These are phyloP conservation scores for Curvularia verruculosa DNA, from an alignment of 2,329 filamentous ascomycete species.

Conservation along the genomic window DNA sequence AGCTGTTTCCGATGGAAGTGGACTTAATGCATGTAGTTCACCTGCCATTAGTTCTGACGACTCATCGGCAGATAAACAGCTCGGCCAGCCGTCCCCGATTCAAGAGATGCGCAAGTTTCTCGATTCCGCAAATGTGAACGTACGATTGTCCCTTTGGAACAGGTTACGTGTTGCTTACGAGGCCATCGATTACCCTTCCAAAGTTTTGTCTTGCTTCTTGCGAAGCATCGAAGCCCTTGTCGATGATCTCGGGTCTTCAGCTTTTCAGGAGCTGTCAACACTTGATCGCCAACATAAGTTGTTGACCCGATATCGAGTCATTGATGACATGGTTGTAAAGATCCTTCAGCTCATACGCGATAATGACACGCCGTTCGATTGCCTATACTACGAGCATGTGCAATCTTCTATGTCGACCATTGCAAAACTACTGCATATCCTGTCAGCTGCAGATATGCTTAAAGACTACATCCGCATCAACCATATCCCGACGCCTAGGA, in stretches of 20 bases:
- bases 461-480: constrained; percentile 87
- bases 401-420: constrained; percentile 74
- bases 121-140: constrained; percentile 76
- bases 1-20: constrained; percentile 13
- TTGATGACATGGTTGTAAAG: constrained; percentile 77
- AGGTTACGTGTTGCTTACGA: constrained; percentile 88
- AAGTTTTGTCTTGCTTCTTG: constrained; percentile 85
- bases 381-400: constrained; percentile 80
- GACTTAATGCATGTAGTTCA: constrained; percentile 16
- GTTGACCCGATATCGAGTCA: constrained; percentile 75
- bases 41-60: constrained; percentile 19
- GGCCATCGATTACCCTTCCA: constrained; percentile 82
- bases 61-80: constrained; percentile 5
- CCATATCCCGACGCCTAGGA: constrained; percentile 66
- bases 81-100: constrained; percentile 48
- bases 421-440: constrained; percentile 71
- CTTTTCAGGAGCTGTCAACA: constrained; percentile 60
- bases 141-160: constrained; percentile 88
- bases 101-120: constrained; percentile 87
- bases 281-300: constrained; percentile 73
- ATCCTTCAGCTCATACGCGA: constrained; percentile 70
- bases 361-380: constrained; percentile 75
- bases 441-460: constrained; percentile 80
- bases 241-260: constrained; percentile 67
- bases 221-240: constrained; percentile 85